phyloP scores from a whole-genome alignment of 371 early-diverging fungal genomes.

The Apophysomyces elegans region DNA sequence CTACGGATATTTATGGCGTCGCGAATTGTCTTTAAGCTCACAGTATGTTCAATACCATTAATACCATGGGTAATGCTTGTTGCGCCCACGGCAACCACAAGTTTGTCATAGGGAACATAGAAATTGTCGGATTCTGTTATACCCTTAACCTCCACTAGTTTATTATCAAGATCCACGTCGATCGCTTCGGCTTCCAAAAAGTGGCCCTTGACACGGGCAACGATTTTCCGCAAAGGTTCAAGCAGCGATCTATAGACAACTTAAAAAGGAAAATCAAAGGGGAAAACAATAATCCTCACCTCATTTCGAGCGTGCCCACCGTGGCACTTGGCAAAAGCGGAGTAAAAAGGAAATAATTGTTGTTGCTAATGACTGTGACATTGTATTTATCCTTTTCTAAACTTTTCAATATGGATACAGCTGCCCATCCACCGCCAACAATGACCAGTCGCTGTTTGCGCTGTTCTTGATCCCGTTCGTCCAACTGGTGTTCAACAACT shows the following conservation, averaged over 20 bases:
- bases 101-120: slow-evolving; percentile 75
- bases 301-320: slow-evolving; percentile 83
- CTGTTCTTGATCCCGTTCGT: slow-evolving; percentile 29
- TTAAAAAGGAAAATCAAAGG: background rate
- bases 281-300: slow-evolving; percentile 30
- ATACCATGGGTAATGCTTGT: slow-evolving; percentile 81
- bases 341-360: slow-evolving; percentile 90
- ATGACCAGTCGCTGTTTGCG: slow-evolving; percentile 71
- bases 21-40: slow-evolving; percentile 69
- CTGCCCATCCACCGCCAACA: slow-evolving; percentile 82
- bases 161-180: slow-evolving; percentile 71
- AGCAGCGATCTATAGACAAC: slow-evolving; percentile 56
- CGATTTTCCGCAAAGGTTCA: slow-evolving; percentile 77
- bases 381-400: slow-evolving; percentile 76
- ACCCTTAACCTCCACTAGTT: slow-evolving; percentile 56
- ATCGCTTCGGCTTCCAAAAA: slow-evolving; percentile 66
- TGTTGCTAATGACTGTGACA: slow-evolving; percentile 66
- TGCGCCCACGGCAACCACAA: slow-evolving; percentile 87
- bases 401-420: slow-evolving; percentile 60
- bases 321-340: slow-evolving; percentile 81
- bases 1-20: slow-evolving; percentile 77
- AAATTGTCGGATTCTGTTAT: slow-evolving; percentile 38
- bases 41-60: slow-evolving; percentile 76
- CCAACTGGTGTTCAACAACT: slow-evolving; percentile 33
- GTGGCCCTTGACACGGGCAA: slow-evolving; percentile 49